A percentile compares a stretch with the other conserved stretches of the same genome.
Conservation (phyloP, 257 asterid species). For the Ballota nigra region DNA sequence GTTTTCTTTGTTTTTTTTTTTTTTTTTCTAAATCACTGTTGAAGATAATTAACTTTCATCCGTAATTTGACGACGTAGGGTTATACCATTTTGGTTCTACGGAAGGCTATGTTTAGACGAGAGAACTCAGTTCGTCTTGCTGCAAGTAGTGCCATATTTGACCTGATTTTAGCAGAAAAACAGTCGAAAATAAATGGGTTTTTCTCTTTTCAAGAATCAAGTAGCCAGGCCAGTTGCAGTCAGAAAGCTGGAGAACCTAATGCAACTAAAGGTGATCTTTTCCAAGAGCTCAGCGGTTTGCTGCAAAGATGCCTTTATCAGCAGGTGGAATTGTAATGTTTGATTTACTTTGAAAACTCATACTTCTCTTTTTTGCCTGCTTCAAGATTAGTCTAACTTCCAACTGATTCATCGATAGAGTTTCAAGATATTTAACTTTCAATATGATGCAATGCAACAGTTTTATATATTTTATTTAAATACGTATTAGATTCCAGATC, state of each 20-base stretch:
- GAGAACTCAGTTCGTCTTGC: conserved; percentile 77
- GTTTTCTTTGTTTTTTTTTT: background rate
- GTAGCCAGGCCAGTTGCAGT: conserved; percentile 92
- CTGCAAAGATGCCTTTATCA: conserved; percentile 86
- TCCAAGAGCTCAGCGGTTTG: conserved; percentile 79
- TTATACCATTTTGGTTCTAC: conserved; percentile 67
- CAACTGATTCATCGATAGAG: background rate
- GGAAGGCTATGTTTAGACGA: conserved; percentile 88
- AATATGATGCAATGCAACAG: background rate
- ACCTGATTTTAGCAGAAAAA: conserved; percentile 66
- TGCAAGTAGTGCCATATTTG: conserved; percentile 61
- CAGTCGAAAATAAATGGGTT: conserved; percentile 49
- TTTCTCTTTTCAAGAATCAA: conserved; percentile 78
- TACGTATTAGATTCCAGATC: background rate
- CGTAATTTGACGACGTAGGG: conserved; percentile 41
- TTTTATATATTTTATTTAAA: background rate
- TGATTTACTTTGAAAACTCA: conserved; percentile 10
- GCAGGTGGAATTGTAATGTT: conserved; percentile 49
- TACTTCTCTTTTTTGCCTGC: conserved; percentile 1
- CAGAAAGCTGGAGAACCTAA: conserved; percentile 63
- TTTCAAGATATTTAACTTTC: background rate
- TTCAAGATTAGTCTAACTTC: conserved; percentile 1
- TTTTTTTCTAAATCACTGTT: background rate
- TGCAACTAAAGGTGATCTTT: conserved; percentile 49
- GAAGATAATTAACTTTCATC: background rate